phyloP scores from a whole-genome alignment of 2,329 filamentous ascomycete genomes.

The Beauveria medogensis region DNA sequence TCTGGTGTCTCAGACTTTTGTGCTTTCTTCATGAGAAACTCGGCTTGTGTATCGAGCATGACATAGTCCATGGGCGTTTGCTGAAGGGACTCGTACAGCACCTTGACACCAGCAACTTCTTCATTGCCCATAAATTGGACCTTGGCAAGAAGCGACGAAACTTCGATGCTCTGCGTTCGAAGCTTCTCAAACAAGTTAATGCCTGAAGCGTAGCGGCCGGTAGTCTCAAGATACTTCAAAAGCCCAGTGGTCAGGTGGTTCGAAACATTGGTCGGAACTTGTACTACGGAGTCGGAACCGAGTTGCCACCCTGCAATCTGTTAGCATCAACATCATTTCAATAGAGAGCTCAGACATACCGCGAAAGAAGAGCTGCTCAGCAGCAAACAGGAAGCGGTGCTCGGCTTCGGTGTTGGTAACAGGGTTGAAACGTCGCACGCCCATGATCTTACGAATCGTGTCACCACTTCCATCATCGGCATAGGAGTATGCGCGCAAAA shows the following conservation, averaged over 20 bases:
- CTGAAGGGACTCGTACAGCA: slow-evolving; percentile 81
- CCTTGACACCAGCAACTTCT: slow-evolving; percentile 87
- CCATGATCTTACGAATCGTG: slow-evolving; percentile 91
- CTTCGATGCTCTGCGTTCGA: slow-evolving; percentile 80
- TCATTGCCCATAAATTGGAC: slow-evolving; percentile 93
- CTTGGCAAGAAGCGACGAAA: slow-evolving; percentile 83
- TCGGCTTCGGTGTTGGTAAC: slow-evolving; percentile 98
- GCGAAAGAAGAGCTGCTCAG: slow-evolving; percentile 90
- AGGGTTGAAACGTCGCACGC: slow-evolving; percentile 94
- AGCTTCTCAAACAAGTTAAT: slow-evolving; percentile 98
- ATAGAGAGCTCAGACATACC: slow-evolving; percentile 41
- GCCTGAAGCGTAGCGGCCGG: slow-evolving; percentile 85
- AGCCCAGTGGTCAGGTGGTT: slow-evolving; percentile 94
- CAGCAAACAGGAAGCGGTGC: slow-evolving; percentile 89
- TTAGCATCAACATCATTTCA: slow-evolving; percentile 12
- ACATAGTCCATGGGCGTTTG: slow-evolving; percentile 97
- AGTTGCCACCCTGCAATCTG: slow-evolving; percentile 69
- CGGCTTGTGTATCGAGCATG: slow-evolving; percentile 87
- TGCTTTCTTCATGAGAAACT: slow-evolving; percentile 84
- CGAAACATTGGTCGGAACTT: slow-evolving; percentile 92
- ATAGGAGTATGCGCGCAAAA: slow-evolving; percentile 90
- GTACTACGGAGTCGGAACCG: slow-evolving; percentile 92
- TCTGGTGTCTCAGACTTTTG: slow-evolving; percentile 44
- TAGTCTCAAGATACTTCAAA: slow-evolving; percentile 90
- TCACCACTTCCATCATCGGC: slow-evolving; percentile 93